Base-by-base conservation (phyloP, 139 green algal species). In the Coccomyxa sp. region DNA sequence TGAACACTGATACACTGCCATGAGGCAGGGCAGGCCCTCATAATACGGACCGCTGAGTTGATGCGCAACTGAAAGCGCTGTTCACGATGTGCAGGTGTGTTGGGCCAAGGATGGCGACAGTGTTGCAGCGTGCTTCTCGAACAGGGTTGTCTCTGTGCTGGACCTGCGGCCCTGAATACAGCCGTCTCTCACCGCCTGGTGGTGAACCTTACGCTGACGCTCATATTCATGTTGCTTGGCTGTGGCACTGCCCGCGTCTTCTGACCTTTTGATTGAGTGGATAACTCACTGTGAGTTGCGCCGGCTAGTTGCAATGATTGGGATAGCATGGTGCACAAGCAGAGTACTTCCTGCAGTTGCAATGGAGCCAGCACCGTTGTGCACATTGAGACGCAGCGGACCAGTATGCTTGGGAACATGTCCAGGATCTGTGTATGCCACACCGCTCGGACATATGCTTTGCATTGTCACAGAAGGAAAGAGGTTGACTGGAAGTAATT, bases 91-190 rank as follows among this genome's bases (percentile, higher is more conserved):
- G 34, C 35, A 74, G 78, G 88, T 97, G 38, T 94, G 87, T 77
- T 97, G 93, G 93, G 94, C 92, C 78, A 79, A 79, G 68, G 82
- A 88, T 29, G 92, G 92, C 9, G 76, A 84, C 64, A 89, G 81
- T 33, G 75, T 97, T 27, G 93, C 91, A 34, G 93, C 93, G 2
- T 93, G 91, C 81, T 95, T 90, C 72, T 83, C 75, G 55, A 94
- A 95, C 87, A 87, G 87, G 33, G 89, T 80, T 9, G 84, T 97
- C 3, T 85, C 75, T 40, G 88, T 97, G 10, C 24, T 97, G 29
- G 91, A 97, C 35, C 10, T 74, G 70, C 33, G 70, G 29, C 12
- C n/a, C 24, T 71, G 64, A 71, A n/a, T n/a, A n/a, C n/a, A n/a
- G n/a, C n/a, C n/a, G n/a, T n/a, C n/a, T n/a, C n/a, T n/a, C n/a